Evolutionary conservation across 768 basidiomycete species (phyloP), one percentile per base, ranked within the genome.

Genomic region (Suillus tomentosus): DNA sequence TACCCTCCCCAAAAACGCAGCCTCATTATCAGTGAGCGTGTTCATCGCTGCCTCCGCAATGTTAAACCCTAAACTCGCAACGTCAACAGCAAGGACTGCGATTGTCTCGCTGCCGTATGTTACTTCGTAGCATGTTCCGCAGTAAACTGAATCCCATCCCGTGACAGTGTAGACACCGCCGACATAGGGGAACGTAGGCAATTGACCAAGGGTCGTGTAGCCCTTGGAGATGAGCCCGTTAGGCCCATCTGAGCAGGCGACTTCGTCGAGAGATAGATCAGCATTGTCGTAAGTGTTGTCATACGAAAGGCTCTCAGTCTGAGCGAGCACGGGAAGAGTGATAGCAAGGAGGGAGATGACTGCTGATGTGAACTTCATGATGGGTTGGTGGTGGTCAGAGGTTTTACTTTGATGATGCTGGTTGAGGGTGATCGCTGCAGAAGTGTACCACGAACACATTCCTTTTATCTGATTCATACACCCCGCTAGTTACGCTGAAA

Each of bases 1-100:
- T 24, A 88, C 78, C 31, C 81, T 74, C 10, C 88, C 88, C 31
- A 84, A 70, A 42, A 78, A 69, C 48, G 72, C 77, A 0, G 81
- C 87, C 67, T 82, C 74, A 42, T 76, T 78, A 56, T 76, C 74
- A 13, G 87, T 88, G 65, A 88, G 71, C 15, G 67, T 68, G 65
- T 87, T 81, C 85, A 88, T 84, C n/a, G 86, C 85, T 24, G 69
- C 73, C 66, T 80, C 68, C 0, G 84, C 80, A 36, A 87, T 71
- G 63, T 83, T 85, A 67, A 85, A 86, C 8, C 79, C 81, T 0
- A 66, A 65, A 3, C 5, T 34, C 11, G 69, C 66, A 19, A 56
- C 55, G 47, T 78, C 79, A 11, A 79, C 69, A 6, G 76, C 78
- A 61, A 75, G 62, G 5, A 72, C 56, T 15, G 22, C 2, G 47